Evolutionary conservation across 2,329 filamentous ascomycete species (phyloP), one percentile per base, ranked within the genome.

Genomic region (Phialemonium atrogriseum): DNA sequence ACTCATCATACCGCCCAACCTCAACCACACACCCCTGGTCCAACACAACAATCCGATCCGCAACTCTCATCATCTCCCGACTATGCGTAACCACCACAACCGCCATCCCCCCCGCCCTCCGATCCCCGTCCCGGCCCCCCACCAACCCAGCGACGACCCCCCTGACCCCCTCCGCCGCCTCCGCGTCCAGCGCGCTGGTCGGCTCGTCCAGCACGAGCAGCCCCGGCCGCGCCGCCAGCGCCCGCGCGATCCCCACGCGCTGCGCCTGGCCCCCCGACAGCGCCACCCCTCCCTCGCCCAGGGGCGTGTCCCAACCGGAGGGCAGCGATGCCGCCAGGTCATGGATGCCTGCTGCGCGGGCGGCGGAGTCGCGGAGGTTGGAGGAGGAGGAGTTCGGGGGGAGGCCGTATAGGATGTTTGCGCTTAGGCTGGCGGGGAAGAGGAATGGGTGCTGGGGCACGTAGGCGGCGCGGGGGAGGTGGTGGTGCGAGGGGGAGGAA

Each of bases 121-220:
- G 27, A 9, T 30, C 30, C 4, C 39, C 7, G 37, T 35, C 39
- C 21, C 33, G 33, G 12, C 27, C 39, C 13, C 27, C 33, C 19
- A 79, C 60, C 2, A 91, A 55, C 0, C 49, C 48, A 21, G 54
- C 54, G 24, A 94, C 65, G 0, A 80, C 80, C 7, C 69, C 57
- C 10, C 82, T 64, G 4, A 95, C 70, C 2, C 68, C 57, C 3
- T 67, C 67, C 0, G 84, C 78, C 23, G 71, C 80, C 43, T 79
- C 72, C 0, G 69, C 66, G 47, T 95, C 88, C 0, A 96, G 63
- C 1, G 82, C 80, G 16, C 78, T 84, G 0, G 88, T 95, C 1
- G 87, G 84, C 58, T 95, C 88, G 46, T 96, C 89, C 2, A 95
- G 60, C 3, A 95, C 70, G 11, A 95, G 59, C 3, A 95, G 62